Evolutionary conservation across 306 rosid genomes (phyloP).

Genomic region (Cyamopsis tetragonoloba): DNA sequence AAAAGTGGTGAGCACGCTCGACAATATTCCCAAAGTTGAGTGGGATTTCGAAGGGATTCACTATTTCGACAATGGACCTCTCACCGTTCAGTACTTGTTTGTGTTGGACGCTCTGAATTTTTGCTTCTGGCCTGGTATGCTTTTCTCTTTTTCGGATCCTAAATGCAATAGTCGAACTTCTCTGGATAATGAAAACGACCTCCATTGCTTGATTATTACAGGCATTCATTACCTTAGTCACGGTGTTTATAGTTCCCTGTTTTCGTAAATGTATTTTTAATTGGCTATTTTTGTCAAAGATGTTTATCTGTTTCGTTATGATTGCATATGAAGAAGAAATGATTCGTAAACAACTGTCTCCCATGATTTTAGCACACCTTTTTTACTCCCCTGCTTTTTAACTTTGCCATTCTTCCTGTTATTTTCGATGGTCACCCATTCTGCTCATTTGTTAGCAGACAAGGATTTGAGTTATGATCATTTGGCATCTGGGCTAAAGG

Average conservation of each 20-base stretch:
- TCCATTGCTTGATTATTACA: not conserved
- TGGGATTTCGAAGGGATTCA: constrained; percentile 99
- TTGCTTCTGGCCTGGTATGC: constrained; percentile 95
- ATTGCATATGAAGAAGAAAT: not conserved
- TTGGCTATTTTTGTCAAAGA: not conserved
- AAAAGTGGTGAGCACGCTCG: constrained; percentile 63
- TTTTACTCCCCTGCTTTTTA: not conserved
- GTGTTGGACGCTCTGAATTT: constrained; percentile 89
- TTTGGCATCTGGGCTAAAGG: constrained; percentile 80
- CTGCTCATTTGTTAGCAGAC: constrained; percentile 38
- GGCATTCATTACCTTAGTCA: not conserved
- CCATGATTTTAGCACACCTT: not conserved
- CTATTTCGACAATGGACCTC: constrained; percentile 86
- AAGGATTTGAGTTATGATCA: constrained; percentile 78
- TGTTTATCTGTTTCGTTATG: not conserved
- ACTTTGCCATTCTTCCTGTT: constrained; percentile 8
- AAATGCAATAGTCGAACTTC: not conserved
- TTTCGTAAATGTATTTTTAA: not conserved
- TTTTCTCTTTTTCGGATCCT: not conserved
- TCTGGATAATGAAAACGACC: not conserved
- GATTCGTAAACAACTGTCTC: not conserved
- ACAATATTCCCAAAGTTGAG: constrained; percentile 69
- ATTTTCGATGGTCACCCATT: not conserved
- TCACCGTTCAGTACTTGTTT: constrained; percentile 85
- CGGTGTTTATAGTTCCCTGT: constrained; percentile 12